These are phyloP conservation scores for Jatropha podagrica DNA, from an alignment of 441 rosid species.

Conservation along the genomic window DNA sequence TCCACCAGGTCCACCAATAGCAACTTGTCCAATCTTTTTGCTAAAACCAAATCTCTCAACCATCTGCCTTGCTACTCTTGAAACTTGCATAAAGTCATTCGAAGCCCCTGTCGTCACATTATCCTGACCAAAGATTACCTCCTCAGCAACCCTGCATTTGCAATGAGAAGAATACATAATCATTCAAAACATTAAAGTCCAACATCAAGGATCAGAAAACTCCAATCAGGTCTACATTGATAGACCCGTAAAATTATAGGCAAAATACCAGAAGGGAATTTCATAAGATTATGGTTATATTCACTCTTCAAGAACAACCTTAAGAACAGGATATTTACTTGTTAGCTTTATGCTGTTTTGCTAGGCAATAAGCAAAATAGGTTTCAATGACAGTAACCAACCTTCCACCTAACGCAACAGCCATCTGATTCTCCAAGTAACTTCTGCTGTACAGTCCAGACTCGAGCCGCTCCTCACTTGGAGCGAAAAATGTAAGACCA, in stretches of 20 bases:
- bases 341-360: neutral
- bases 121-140: slow-evolving; percentile 80
- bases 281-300: neutral
- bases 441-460: slow-evolving; percentile 92
- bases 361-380: neutral
- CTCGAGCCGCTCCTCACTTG: slow-evolving; percentile 95
- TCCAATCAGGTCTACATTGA: slow-evolving; percentile 1
- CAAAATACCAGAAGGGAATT: neutral
- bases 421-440: slow-evolving; percentile 97
- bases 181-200: neutral
- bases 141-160: slow-evolving; percentile 73
- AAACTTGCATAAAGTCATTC: slow-evolving; percentile 93
- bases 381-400: slow-evolving; percentile 21
- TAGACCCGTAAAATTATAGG: neutral
- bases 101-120: slow-evolving; percentile 98
- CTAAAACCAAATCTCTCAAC: slow-evolving; percentile 97
- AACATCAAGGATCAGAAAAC: neutral
- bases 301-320: neutral
- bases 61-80: slow-evolving; percentile 96
- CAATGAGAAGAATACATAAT: slow-evolving; percentile 1
- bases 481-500: slow-evolving; percentile 90
- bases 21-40: slow-evolving; percentile 92
- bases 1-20: slow-evolving; percentile 91
- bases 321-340: neutral
- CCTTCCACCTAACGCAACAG: slow-evolving; percentile 98